Base-by-base conservation (phyloP, 2,329 filamentous ascomycete species). In the Fusarium praegraminearum region DNA sequence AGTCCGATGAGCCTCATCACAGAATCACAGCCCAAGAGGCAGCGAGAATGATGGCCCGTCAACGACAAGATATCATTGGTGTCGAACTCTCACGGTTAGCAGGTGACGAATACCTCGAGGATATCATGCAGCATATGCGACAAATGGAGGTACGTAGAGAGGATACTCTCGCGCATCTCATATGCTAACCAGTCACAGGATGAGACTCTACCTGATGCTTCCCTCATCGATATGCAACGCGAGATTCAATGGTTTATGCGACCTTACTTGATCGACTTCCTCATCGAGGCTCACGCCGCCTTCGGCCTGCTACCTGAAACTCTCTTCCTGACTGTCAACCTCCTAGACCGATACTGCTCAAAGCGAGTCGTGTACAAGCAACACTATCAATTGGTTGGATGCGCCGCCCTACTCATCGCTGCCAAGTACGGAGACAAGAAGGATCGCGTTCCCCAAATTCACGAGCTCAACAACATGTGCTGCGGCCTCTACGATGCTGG, bases 201-300 rank as follows among this genome's bases (percentile, higher is more conserved):
- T 76, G 92, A 97, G 82, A 98, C 96, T 30, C 85, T 98, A 71
- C 93, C 96, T 56, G 96, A 99, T 80, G 95, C 97, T 79, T 95
- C 95, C 80, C 94, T 97, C 36, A 99, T 99, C 80, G 96, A 99
- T 80, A 98, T 98, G 81, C 96, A 99, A 82, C 94, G 94, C 72
- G 96, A 99, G 86, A 98, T 99, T 69, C 94, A 98, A 79, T 99
- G 96, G 96, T 98, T 97, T 83, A 99, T 99, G 96, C 87, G 96
- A 76, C 96, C 96, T 1, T 98, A 98, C 80, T 90, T 99, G 36
- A 92, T 99, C 78, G 96, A 99, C 84, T 99, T 99, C 83, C 88
- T 99, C 73, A 92, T 98, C 76, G 96, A 99, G 86, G 96, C 95
- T 52, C 96, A 99, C 78, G 92, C 93, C 72, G 95, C 95, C 65